These are phyloP conservation scores for Hamamelis virginiana DNA, from an alignment of 164 flowering plant species.

Conservation along the genomic window DNA sequence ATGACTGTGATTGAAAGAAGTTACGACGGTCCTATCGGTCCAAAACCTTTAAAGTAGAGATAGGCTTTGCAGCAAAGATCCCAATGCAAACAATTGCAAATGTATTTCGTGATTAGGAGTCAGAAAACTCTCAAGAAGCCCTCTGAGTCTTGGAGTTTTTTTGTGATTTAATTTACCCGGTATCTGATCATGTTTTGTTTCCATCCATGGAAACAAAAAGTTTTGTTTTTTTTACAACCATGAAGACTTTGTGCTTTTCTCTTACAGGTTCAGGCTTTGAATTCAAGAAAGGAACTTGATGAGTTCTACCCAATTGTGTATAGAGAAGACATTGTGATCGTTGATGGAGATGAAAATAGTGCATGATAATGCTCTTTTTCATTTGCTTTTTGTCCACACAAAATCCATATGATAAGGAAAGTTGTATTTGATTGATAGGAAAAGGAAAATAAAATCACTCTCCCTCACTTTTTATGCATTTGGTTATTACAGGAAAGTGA, in stretches of 20 bases:
- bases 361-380: slow-evolving; percentile 34
- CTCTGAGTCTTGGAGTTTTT: slow-evolving; percentile 85
- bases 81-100: slow-evolving; percentile 77
- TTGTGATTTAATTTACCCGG: too few species aligned
- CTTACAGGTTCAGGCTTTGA: slow-evolving; percentile 49
- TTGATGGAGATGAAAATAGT: slow-evolving; percentile 24
- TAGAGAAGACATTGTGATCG: slow-evolving; percentile 40
- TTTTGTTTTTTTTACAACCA: too few species aligned
- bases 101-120: slow-evolving; percentile 81
- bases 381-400: not conserved
- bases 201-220: too few species aligned
- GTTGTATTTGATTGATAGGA: too few species aligned
- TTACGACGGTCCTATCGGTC: slow-evolving; percentile 57
- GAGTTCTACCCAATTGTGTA: slow-evolving; percentile 39
- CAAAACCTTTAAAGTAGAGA: slow-evolving; percentile 70
- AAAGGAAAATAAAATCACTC: too few species aligned
- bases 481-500: too few species aligned
- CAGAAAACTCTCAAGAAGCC: slow-evolving; percentile 86
- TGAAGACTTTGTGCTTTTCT: slow-evolving; percentile 9
- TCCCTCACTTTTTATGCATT: too few species aligned
- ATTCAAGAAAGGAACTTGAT: slow-evolving; percentile 25
- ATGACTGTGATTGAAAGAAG: slow-evolving; percentile 64
- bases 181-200: too few species aligned
- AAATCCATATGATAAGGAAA: too few species aligned
- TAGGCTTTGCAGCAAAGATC: slow-evolving; percentile 87